phyloP scores from a whole-genome alignment of 2,329 filamentous ascomycete species.

The Alternaria panax region DNA sequence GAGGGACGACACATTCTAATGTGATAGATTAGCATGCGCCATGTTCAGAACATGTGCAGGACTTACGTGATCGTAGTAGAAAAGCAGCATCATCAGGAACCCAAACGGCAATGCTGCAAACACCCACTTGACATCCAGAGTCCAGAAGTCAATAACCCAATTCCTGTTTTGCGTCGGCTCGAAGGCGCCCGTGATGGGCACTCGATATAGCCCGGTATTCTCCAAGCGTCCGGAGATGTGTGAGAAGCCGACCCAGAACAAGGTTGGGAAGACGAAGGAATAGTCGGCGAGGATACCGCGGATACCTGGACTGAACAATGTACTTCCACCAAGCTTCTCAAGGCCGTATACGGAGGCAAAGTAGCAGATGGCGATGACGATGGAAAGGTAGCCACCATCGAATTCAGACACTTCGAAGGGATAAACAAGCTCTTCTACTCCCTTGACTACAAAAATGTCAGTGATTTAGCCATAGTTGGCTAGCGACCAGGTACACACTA shows the following conservation, averaged over 20 bases:
- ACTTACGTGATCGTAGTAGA: conserved; percentile 62
- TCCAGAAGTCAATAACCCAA: conserved; percentile 64
- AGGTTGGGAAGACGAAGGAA: conserved; percentile 56
- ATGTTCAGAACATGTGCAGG: not conserved
- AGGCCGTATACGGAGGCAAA: conserved; percentile 60
- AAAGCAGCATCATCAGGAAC: conserved; percentile 62
- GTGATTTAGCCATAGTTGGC: not conserved
- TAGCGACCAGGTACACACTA: conserved; percentile 41
- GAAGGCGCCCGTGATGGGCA: conserved; percentile 57
- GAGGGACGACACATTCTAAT: conserved; percentile 58
- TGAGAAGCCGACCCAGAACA: conserved; percentile 63
- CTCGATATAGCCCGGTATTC: conserved; percentile 50
- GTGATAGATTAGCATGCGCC: not conserved
- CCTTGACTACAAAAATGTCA: conserved; percentile 54
- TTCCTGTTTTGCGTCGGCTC: conserved; percentile 55
- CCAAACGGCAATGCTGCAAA: conserved; percentile 63
- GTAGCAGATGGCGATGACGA: conserved; percentile 61
- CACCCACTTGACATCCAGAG: conserved; percentile 59
- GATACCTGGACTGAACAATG: conserved; percentile 54
- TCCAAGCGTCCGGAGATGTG: conserved; percentile 60
- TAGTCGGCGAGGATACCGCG: conserved; percentile 61
- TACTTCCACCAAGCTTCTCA: conserved; percentile 58
- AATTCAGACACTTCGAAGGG: conserved; percentile 55
- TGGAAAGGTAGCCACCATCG: conserved; percentile 58
- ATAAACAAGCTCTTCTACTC: conserved; percentile 63